Base-by-base conservation (phyloP, 768 basidiomycete genomes). In the Tricholoma saponaceum region DNA sequence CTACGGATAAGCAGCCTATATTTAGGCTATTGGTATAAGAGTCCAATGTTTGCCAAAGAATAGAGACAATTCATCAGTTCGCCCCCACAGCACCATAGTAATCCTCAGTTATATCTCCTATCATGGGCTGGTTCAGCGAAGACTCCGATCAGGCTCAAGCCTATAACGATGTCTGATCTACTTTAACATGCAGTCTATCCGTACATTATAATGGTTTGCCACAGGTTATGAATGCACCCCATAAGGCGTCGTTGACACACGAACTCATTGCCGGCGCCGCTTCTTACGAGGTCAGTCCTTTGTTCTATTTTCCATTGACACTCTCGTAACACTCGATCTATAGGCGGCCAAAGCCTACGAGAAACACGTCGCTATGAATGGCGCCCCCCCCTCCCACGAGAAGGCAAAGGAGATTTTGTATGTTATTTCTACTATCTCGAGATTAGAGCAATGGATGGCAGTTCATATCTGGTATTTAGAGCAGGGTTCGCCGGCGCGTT, bases 251-350 rank as follows among this genome's bases (percentile, higher is more conserved):
- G 56, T 70, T 87, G 54, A 81, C 83, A 10, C 87, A 90, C 67
- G 83, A 89, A 71, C 66, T 89, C 43, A 77, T 90, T 60, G 83
- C 84, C 47, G 86, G 73, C 39, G 88, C 88, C 43, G 87, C 86
- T 5, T 70, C 84, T 22, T 89, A 78, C 69, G 85, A 83, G 77
- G 85, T 82, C 35, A 12, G 70, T 51, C 14, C 1, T 22, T 18
- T 22, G 7, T 3, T n/a, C n/a, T 22, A 13, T 43, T 50, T 18
- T 32, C 20, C 16, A 32, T 4, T 39, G 16, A 52, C 7, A 18
- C 14, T 32, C 23, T 26, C 32, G 4, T 22, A 39, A 53, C 30
- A 20, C 30, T 13, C 28, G 14, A 20, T 28, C 28, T 20, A 41
- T 44, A 84, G 85, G 87, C 87, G 55, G 79, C 78, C 50, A 88